These are phyloP conservation scores for Bacidia rubella DNA, from an alignment of 495 filamentous ascomycete genomes.

Conservation along the genomic window DNA sequence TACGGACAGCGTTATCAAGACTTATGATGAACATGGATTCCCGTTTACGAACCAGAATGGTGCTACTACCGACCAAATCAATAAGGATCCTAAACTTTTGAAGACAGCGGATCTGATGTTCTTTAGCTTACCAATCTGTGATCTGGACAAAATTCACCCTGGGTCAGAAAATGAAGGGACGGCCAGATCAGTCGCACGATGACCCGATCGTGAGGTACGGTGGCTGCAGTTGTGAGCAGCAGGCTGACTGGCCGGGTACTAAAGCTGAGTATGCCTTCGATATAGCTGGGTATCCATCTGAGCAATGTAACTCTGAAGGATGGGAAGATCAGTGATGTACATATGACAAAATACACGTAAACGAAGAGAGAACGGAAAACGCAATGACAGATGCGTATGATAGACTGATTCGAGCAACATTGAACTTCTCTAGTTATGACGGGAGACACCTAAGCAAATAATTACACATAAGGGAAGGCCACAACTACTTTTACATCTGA, in stretches of 20 bases:
- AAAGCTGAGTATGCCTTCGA: background rate
- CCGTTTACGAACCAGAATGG: background rate
- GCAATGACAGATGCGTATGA: too few species aligned
- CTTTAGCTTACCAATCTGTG: background rate
- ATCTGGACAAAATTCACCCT: background rate
- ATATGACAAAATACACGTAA: too few species aligned
- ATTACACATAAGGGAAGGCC: too few species aligned
- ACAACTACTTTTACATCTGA: too few species aligned
- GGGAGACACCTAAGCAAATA: too few species aligned
- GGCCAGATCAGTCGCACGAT: background rate
- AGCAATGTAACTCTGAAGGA: too few species aligned
- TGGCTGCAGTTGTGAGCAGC: background rate
- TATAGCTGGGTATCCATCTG: background rate
- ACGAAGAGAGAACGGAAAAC: too few species aligned
- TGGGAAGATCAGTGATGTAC: too few species aligned
- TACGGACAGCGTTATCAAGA: background rate
- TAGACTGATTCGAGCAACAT: too few species aligned
- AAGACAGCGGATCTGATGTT: background rate
- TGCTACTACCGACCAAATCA: background rate
- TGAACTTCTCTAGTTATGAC: too few species aligned
- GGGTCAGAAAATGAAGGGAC: background rate
- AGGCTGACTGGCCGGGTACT: background rate
- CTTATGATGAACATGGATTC: background rate
- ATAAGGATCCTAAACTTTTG: background rate
- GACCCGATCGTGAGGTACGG: background rate